Conservation (phyloP, 1,284 basidiomycete species). For the Trametes pubescens region DNA sequence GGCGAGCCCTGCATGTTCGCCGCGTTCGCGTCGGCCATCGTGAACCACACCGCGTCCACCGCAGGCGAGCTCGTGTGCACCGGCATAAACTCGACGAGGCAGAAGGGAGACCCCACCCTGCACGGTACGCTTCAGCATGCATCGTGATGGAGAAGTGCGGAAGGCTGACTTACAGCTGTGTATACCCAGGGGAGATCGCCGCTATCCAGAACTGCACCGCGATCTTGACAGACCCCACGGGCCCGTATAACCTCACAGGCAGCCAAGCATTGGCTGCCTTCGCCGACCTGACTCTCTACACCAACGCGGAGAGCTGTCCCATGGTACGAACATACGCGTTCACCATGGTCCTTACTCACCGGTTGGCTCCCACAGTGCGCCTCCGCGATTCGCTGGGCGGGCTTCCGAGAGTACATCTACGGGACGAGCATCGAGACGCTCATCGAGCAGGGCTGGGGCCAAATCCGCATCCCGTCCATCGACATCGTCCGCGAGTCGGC, state of each 20-base stretch:
- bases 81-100: conserved; percentile 23
- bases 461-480: conserved; percentile 30
- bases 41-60: conserved; percentile 27
- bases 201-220: conserved; percentile 31
- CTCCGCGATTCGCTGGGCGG: conserved; percentile 28
- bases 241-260: conserved; percentile 26
- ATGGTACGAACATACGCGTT: conserved; percentile 19
- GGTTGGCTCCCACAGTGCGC: conserved; percentile 20
- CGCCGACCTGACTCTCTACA: conserved; percentile 27
- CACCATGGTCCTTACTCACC: too few species aligned
- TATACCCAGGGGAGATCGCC: conserved; percentile 25
- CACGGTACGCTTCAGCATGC: conserved; percentile 17
- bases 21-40: conserved; percentile 30
- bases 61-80: conserved; percentile 28
- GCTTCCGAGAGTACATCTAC: conserved; percentile 35
- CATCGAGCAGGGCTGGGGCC: conserved; percentile 27
- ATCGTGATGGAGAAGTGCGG: not conserved
- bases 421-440: conserved; percentile 27
- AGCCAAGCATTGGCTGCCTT: conserved; percentile 22
- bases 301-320: conserved; percentile 32
- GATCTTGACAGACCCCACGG: conserved; percentile 27
- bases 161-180: not conserved
- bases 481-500: conserved; percentile 23
- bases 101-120: conserved; percentile 23
- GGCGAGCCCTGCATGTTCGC: conserved; percentile 24